A percentile compares a stretch with the other conserved stretches of the same genome.
Evolutionary conservation across 352 stramenopile genomes (phyloP).

Genomic region (Phytophthora pini): DNA sequence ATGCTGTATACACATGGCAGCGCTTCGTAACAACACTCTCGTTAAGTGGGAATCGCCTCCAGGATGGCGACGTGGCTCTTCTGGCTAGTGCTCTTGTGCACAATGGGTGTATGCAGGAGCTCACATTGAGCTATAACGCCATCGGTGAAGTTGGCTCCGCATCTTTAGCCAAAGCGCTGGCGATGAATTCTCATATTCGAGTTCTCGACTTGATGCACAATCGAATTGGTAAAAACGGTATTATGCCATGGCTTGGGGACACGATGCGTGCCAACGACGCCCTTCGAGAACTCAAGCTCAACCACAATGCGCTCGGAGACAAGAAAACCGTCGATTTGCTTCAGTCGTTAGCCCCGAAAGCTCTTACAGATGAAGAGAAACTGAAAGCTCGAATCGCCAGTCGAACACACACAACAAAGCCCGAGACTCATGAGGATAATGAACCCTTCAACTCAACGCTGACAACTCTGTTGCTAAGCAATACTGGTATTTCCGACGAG

Average conservation of each 20-base stretch:
- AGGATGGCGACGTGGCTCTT: conserved; percentile 57
- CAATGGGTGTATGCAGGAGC: conserved; percentile 55
- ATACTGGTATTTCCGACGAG: conserved; percentile 67
- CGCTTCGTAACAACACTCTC: conserved; percentile 63
- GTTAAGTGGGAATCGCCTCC: conserved; percentile 72
- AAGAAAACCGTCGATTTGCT: conserved; percentile 61
- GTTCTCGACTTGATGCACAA: conserved; percentile 77
- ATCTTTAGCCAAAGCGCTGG: conserved; percentile 57
- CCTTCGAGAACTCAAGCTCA: conserved; percentile 66
- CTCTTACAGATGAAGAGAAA: conserved; percentile 53
- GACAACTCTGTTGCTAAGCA: conserved; percentile 58
- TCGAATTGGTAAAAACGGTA: conserved; percentile 59
- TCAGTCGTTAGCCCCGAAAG: conserved; percentile 47
- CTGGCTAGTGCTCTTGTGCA: conserved; percentile 60
- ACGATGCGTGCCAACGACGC: conserved; percentile 57
- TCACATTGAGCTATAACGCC: conserved; percentile 79
- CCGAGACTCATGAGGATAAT: conserved; percentile 20
- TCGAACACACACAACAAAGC: conserved; percentile 28
- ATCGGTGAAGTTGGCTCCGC: conserved; percentile 60
- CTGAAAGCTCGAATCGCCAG: conserved; percentile 59
- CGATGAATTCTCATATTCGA: conserved; percentile 45
- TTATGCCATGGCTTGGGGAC: conserved; percentile 67
- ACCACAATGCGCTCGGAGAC: conserved; percentile 72
- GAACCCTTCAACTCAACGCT: conserved; percentile 69
- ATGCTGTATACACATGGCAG: conserved; percentile 20